Percentiles rank a stretch among this genome's conserved stretches.
Evolutionary conservation across 2,329 filamentous ascomycete genomes (phyloP).

Genomic region (Penicillium sp.): DNA sequence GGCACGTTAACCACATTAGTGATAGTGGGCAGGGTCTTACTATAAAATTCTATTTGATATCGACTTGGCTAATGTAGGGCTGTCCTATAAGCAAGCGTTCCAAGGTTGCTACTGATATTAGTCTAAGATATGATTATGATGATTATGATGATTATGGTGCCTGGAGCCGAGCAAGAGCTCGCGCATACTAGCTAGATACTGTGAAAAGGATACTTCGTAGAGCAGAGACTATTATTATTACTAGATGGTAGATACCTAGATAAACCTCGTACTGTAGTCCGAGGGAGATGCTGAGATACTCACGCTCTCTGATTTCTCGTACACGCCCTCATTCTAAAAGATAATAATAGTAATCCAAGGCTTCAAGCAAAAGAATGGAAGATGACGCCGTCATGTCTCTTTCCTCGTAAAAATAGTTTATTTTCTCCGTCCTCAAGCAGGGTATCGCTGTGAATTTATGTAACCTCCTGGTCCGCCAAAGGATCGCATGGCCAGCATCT

Average conservation of each 20-base stretch:
- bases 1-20: background rate
- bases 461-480: conserved; percentile 14
- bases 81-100: too few relatives aligned
- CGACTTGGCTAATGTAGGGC: too few relatives aligned
- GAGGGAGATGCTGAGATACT: background rate
- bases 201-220: background rate
- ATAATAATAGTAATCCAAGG: conserved; percentile 3
- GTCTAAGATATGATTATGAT: too few relatives aligned
- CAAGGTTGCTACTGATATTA: too few relatives aligned
- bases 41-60: background rate
- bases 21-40: background rate
- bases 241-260: background rate
- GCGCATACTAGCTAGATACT: background rate
- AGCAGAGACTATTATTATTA: background rate
- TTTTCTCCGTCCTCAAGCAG: conserved; percentile 11
- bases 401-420: conserved; percentile 7
- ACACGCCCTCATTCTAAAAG: conserved; percentile 3
- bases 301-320: background rate
- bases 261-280: background rate
- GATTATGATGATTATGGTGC: too few relatives aligned
- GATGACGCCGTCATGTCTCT: conserved; percentile 5
- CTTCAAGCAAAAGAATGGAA: conserved; percentile 8
- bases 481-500: conserved; percentile 20
- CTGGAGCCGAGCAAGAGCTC: background rate
- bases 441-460: conserved; percentile 17